A percentile compares a stretch with the other conserved stretches of the same genome.
phyloP scores from a whole-genome alignment of 495 filamentous ascomycete genomes.

The Trichoderma erinaceum region DNA sequence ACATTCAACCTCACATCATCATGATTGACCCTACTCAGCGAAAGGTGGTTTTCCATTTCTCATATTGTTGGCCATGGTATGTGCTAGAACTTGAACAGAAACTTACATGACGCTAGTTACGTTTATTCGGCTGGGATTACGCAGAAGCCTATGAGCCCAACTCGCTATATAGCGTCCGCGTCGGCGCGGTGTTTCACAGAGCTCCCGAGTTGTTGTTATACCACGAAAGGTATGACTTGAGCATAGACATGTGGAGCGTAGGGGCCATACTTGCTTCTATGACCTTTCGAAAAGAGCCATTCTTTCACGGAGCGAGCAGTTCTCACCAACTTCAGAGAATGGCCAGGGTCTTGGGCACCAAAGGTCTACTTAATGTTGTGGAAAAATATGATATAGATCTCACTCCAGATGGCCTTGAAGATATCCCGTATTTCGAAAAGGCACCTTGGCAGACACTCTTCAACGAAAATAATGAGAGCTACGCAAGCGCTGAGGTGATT shows the following conservation, averaged over 20 bases:
- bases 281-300: constrained; percentile 1
- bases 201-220: not conserved
- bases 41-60: not conserved
- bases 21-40: not conserved
- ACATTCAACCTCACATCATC: not conserved
- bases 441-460: not conserved
- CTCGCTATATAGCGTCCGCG: not conserved
- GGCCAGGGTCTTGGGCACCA: not conserved
- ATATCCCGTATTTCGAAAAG: not conserved
- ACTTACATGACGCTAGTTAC: not conserved
- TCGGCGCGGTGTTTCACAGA: not conserved
- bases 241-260: not conserved
- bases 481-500: not conserved
- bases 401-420: not conserved
- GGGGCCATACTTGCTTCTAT: not conserved
- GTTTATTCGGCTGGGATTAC: not conserved
- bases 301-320: not conserved
- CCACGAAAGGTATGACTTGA: not conserved
- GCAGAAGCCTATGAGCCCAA: not conserved
- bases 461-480: not conserved
- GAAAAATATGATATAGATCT: not conserved
- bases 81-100: not conserved
- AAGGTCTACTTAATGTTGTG: not conserved
- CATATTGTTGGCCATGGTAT: not conserved
- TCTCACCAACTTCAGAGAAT: not conserved